These are phyloP conservation scores for Porodaedalea pini DNA, from an alignment of 1,284 basidiomycete species.

Conservation along the genomic window DNA sequence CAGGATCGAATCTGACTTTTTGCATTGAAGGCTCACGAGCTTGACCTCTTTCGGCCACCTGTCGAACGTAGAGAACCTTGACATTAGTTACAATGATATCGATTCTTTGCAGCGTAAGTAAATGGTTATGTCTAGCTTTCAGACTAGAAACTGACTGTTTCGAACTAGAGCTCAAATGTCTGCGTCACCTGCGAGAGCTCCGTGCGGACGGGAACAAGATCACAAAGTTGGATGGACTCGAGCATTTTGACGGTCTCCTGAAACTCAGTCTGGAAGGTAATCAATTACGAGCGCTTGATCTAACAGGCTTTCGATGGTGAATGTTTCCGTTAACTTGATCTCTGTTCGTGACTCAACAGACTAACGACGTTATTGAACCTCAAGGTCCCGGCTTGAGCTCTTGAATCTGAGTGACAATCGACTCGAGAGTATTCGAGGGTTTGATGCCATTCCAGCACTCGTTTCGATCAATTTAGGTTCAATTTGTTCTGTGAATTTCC, in stretches of 20 bases:
- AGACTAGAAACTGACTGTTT: neutral
- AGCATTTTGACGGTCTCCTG: conserved; percentile 74
- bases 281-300: conserved; percentile 60
- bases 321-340: conserved; percentile 21
- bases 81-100: conserved; percentile 88
- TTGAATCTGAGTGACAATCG: conserved; percentile 81
- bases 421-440: conserved; percentile 55
- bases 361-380: conserved; percentile 7
- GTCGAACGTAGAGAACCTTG: conserved; percentile 80
- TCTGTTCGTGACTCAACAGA: neutral
- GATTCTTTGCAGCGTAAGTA: conserved; percentile 79
- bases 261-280: conserved; percentile 85
- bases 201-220: conserved; percentile 86
- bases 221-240: conserved; percentile 72
- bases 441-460: conserved; percentile 61
- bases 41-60: conserved; percentile 90
- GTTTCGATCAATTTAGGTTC: conserved; percentile 78
- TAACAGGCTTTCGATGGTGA: conserved; percentile 67
- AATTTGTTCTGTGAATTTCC: conserved; percentile 31
- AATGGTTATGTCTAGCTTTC: neutral
- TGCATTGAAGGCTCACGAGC: conserved; percentile 65
- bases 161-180: conserved; percentile 70
- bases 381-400: conserved; percentile 76
- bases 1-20: no score
- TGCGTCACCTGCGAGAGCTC: conserved; percentile 85